Percentiles rank a stretch among this genome's conserved stretches.
Evolutionary conservation across 495 filamentous ascomycete species (phyloP).

Genomic region (Bacidia gigantensis): DNA sequence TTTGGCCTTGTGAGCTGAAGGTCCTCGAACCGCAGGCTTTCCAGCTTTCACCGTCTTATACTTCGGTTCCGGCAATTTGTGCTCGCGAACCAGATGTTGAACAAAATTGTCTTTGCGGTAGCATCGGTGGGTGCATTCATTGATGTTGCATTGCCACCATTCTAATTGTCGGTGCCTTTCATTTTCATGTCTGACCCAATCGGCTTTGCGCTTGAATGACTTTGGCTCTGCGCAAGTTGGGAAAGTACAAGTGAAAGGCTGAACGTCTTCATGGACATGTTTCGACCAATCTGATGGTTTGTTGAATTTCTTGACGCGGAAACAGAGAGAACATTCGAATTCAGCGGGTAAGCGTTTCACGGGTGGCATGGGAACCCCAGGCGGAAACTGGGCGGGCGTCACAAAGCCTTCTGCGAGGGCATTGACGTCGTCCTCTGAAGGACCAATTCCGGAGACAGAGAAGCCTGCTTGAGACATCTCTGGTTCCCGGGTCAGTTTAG

Average conservation of each 20-base stretch:
- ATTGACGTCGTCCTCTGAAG: slow-evolving; percentile 48
- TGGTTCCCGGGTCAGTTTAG: slow-evolving; percentile 22
- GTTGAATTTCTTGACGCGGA: slow-evolving; percentile 74
- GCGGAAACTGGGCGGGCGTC: slow-evolving; percentile 57
- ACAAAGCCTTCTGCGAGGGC: slow-evolving; percentile 52
- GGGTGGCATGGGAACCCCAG: slow-evolving; percentile 71
- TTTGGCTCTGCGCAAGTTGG: slow-evolving; percentile 73
- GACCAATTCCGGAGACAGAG: slow-evolving; percentile 30
- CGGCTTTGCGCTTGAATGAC: slow-evolving; percentile 93
- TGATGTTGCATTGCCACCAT: slow-evolving; percentile 77
- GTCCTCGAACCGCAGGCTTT: slow-evolving; percentile 18
- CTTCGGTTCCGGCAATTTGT: slow-evolving; percentile 75
- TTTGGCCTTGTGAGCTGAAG: slow-evolving; percentile 17
- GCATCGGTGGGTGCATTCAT: slow-evolving; percentile 73
- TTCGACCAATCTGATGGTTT: slow-evolving; percentile 99
- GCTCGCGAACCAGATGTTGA: slow-evolving; percentile 87
- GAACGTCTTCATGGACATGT: slow-evolving; percentile 89
- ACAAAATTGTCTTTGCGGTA: slow-evolving; percentile 92
- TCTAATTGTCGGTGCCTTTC: slow-evolving; percentile 86
- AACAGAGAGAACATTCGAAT: slow-evolving; percentile 89
- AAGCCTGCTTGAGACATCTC: slow-evolving; percentile 29
- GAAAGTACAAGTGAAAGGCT: slow-evolving; percentile 93
- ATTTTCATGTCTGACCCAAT: slow-evolving; percentile 94
- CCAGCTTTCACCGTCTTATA: slow-evolving; percentile 30
- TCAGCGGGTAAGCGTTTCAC: slow-evolving; percentile 67